A percentile compares a stretch with the other conserved stretches of the same genome.
Conservation (phyloP, 805 yeast genomes). For the Starmerella bombi region DNA sequence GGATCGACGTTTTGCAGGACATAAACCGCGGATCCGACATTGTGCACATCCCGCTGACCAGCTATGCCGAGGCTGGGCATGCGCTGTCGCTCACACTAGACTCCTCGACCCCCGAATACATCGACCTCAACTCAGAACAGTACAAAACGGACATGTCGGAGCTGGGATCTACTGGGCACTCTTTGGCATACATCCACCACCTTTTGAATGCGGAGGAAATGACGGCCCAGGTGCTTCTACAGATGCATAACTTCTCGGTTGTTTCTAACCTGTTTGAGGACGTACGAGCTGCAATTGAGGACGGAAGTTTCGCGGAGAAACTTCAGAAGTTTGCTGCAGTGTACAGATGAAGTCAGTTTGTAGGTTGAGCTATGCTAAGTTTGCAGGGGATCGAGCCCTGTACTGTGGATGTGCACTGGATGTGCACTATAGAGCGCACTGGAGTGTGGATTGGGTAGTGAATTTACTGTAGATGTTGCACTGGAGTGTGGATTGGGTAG, state of each 20-base stretch:
- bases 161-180: constrained; percentile 23
- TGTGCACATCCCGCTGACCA: constrained; percentile 25
- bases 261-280: constrained; percentile 25
- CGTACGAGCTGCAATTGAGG: constrained; percentile 24
- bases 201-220: constrained; percentile 32
- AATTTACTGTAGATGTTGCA: too few relatives aligned
- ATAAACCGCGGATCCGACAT: constrained; percentile 28
- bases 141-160: constrained; percentile 25
- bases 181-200: constrained; percentile 33
- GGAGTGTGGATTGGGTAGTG: too few relatives aligned
- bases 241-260: constrained; percentile 29
- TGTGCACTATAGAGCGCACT: too few relatives aligned
- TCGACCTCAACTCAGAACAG: constrained; percentile 26
- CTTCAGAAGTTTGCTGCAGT: neutral
- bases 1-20: constrained; percentile 17
- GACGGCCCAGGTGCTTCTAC: constrained; percentile 33
- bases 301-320: constrained; percentile 24
- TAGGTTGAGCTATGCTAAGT: too few relatives aligned
- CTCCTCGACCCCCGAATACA: constrained; percentile 17
- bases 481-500: too few relatives aligned
- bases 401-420: too few relatives aligned
- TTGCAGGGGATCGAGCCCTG: too few relatives aligned
- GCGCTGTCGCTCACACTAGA: constrained; percentile 27
- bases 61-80: constrained; percentile 28
- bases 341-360: constrained; percentile 1